Conservation (phyloP, 495 filamentous ascomycete species). For the Podospora pseudocomata region DNA sequence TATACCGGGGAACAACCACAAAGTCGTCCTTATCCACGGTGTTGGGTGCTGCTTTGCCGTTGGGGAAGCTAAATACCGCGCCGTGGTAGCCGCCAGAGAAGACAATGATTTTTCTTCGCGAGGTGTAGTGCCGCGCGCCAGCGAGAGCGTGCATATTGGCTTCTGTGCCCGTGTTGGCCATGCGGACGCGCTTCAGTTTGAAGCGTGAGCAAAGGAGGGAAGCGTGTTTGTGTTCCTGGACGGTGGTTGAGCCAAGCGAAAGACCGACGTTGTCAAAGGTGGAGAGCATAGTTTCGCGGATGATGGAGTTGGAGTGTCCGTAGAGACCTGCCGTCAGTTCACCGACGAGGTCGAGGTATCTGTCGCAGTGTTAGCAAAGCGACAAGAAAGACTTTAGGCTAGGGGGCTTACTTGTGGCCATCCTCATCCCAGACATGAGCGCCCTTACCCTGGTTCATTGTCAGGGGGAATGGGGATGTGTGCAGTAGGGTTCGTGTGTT, state of each 20-base stretch:
- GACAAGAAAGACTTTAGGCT: not conserved
- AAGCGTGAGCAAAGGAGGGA: slow-evolving; percentile 42
- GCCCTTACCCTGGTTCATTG: slow-evolving; percentile 40
- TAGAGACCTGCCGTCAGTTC: slow-evolving; percentile 54
- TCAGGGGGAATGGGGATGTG: slow-evolving; percentile 54
- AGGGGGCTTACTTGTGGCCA: slow-evolving; percentile 34
- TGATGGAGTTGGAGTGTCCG: slow-evolving; percentile 49
- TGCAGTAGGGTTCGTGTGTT: slow-evolving; percentile 59
- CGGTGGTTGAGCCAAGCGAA: slow-evolving; percentile 40
- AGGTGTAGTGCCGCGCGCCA: slow-evolving; percentile 41
- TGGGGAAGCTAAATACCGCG: slow-evolving; percentile 41
- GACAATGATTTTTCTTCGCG: slow-evolving; percentile 42
- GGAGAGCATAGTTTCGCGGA: slow-evolving; percentile 38
- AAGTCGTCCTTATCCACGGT: slow-evolving; percentile 44
- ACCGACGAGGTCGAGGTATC: slow-evolving; percentile 48
- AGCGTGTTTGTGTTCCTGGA: slow-evolving; percentile 41
- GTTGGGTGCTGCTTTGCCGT: slow-evolving; percentile 24
- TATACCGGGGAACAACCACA: slow-evolving; percentile 46
- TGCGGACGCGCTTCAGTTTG: slow-evolving; percentile 43
- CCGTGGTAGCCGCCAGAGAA: slow-evolving; percentile 56
- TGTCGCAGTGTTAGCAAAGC: slow-evolving; percentile 9
- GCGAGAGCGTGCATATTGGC: slow-evolving; percentile 49
- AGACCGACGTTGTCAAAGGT: slow-evolving; percentile 38
- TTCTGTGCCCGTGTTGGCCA: slow-evolving; percentile 54
- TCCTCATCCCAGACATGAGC: slow-evolving; percentile 42